Conservation (phyloP, 345 rosid species). For the Rhodomyrtus tomentosa region DNA sequence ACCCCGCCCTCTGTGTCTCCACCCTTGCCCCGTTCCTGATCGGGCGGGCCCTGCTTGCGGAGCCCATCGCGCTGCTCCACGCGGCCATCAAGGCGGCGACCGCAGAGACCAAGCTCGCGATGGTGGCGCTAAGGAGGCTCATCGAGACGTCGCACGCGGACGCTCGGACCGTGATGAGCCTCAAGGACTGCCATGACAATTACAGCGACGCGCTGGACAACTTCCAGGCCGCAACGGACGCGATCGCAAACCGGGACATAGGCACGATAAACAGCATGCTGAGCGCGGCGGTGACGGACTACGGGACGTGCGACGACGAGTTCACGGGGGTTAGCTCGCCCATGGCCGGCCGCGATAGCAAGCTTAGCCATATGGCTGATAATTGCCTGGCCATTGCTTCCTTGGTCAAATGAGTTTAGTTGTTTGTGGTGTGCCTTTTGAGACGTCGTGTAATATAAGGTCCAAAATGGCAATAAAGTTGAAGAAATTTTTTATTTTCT, state of each 20-base stretch:
- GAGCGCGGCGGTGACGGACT: conserved; percentile 38
- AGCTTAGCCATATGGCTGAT: conserved; percentile 27
- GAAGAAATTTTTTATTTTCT: neutral
- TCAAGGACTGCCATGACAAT: conserved; percentile 25
- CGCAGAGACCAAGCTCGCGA: conserved; percentile 5
- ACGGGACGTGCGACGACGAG: conserved; percentile 31
- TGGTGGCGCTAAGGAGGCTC: neutral
- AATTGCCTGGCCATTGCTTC: conserved; percentile 49
- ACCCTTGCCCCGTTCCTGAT: conserved; percentile 15
- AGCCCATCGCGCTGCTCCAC: conserved; percentile 9
- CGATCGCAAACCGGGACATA: conserved; percentile 19
- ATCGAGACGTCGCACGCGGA: neutral
- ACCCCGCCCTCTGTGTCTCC: conserved; percentile 24
- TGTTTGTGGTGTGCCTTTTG: neutral
- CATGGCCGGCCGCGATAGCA: conserved; percentile 4
- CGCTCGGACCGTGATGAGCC: neutral
- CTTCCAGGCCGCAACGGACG: conserved; percentile 25
- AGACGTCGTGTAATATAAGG: neutral
- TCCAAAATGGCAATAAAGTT: neutral
- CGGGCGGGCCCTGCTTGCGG: conserved; percentile 3
- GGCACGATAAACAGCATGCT: conserved; percentile 29
- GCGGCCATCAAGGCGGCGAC: conserved; percentile 22
- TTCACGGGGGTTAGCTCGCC: conserved; percentile 16
- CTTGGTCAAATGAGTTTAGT: conserved; percentile 2
- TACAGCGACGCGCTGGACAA: conserved; percentile 27